phyloP scores from a whole-genome alignment of 1,284 basidiomycete species.

The Rhodotorula sp. region DNA sequence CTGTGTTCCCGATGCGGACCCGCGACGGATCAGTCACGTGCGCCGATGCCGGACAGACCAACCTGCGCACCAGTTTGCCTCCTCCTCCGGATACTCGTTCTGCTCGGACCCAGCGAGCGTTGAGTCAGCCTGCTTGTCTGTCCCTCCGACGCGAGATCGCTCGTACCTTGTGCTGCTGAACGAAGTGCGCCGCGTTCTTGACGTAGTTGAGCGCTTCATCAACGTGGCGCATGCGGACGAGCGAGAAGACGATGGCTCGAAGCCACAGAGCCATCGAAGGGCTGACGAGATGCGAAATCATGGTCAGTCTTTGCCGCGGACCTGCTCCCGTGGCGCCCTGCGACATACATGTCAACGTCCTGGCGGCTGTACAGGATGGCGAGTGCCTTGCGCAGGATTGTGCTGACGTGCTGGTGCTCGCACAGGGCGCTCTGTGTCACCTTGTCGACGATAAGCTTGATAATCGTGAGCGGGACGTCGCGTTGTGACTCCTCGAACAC shows the following conservation, averaged over 20 bases:
- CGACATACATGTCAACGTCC: slow-evolving; percentile 14
- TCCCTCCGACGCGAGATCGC: no score
- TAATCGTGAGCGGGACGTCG: neutral
- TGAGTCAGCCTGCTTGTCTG: neutral
- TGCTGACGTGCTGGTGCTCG: neutral
- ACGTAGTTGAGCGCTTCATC: slow-evolving; percentile 20
- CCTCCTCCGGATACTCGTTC: slow-evolving; percentile 13
- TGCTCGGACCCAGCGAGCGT: neutral
- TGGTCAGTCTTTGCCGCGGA: neutral
- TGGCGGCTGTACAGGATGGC: slow-evolving; percentile 2
- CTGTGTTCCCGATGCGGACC: neutral
- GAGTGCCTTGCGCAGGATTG: slow-evolving; percentile 19
- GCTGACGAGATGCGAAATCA: neutral
- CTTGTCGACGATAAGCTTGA: slow-evolving; percentile 16
- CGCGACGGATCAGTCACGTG: neutral
- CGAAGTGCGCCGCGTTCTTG: slow-evolving; percentile 12
- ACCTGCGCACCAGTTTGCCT: slow-evolving; percentile 7
- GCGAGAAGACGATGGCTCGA: slow-evolving; percentile 2
- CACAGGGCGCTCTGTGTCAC: neutral
- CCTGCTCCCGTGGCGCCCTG: no score
- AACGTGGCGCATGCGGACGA: neutral
- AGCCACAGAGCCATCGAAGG: slow-evolving; percentile 11
- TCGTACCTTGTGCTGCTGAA: slow-evolving; percentile 3
- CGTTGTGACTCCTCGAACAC: neutral
- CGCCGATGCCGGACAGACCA: neutral